Percentiles rank a stretch among this genome's conserved stretches.
phyloP scores from a whole-genome alignment of 2,329 filamentous ascomycete genomes.

The Apiospora koreana region DNA sequence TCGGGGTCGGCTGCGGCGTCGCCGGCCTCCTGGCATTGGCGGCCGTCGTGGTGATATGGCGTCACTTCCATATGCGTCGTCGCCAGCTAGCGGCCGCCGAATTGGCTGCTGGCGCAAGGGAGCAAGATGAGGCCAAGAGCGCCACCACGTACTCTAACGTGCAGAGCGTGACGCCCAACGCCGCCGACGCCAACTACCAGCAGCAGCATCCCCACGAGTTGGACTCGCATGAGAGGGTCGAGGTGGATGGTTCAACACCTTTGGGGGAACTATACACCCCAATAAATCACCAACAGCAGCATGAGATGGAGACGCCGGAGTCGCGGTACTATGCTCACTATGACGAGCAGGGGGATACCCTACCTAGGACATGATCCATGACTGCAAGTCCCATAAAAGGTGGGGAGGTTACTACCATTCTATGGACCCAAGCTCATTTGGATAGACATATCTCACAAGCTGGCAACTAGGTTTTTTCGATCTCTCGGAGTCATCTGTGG shows the following conservation, averaged over 20 bases:
- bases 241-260: background rate
- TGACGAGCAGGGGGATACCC: background rate
- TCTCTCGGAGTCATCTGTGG: too few relatives aligned
- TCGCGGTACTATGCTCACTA: background rate
- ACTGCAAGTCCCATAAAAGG: too few relatives aligned
- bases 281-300: background rate
- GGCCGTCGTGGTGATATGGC: background rate
- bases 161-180: background rate
- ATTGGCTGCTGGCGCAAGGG: background rate
- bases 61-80: background rate
- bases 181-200: background rate
- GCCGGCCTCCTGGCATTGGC: background rate
- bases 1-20: slow-evolving; percentile 8
- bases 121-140: background rate
- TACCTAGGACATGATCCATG: background rate
- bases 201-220: background rate
- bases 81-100: background rate
- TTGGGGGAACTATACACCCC: background rate
- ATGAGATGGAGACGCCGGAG: slow-evolving; percentile 12
- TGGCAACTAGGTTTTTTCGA: too few relatives aligned
- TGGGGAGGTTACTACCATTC: too few relatives aligned
- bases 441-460: too few relatives aligned
- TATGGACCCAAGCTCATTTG: too few relatives aligned
- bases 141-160: background rate
- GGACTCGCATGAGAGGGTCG: background rate